phyloP scores from a whole-genome alignment of 2,329 filamentous ascomycete genomes.

The Aspergillus sclerotialis region DNA sequence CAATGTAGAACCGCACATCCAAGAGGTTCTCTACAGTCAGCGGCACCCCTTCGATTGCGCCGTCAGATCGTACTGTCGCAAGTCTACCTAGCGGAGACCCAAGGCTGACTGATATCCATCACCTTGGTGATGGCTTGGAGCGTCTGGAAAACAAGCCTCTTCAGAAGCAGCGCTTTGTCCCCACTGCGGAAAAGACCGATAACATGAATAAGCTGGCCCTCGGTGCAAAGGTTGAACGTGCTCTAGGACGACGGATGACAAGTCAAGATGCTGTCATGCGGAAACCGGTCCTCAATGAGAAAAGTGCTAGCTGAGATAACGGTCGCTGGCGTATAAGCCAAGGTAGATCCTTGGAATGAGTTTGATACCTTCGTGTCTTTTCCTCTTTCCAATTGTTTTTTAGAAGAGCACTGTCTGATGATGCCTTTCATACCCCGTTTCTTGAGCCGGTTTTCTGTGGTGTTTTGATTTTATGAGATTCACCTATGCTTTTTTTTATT shows the following conservation, averaged over 20 bases:
- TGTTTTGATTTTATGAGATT: conserved; percentile 5
- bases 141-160: conserved; percentile 88
- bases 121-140: conserved; percentile 72
- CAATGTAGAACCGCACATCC: conserved; percentile 41
- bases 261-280: conserved; percentile 78
- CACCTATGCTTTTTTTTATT: conserved; percentile 1
- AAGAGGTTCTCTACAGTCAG: conserved; percentile 49
- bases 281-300: conserved; percentile 47
- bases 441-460: conserved; percentile 4
- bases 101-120: conserved; percentile 58
- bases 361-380: conserved; percentile 11
- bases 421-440: conserved; percentile 14
- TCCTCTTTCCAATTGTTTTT: conserved; percentile 6
- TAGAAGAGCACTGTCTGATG: background rate
- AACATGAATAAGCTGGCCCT: conserved; percentile 80
- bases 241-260: conserved; percentile 77
- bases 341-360: conserved; percentile 9
- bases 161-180: conserved; percentile 69
- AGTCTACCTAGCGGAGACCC: conserved; percentile 40
- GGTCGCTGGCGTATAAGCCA: no score
- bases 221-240: conserved; percentile 83
- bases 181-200: conserved; percentile 72
- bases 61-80: conserved; percentile 39
- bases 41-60: conserved; percentile 38
- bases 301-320: conserved; percentile 20